Conservation (phyloP, 345 rosid species). For the Eutrema heterophyllum region DNA sequence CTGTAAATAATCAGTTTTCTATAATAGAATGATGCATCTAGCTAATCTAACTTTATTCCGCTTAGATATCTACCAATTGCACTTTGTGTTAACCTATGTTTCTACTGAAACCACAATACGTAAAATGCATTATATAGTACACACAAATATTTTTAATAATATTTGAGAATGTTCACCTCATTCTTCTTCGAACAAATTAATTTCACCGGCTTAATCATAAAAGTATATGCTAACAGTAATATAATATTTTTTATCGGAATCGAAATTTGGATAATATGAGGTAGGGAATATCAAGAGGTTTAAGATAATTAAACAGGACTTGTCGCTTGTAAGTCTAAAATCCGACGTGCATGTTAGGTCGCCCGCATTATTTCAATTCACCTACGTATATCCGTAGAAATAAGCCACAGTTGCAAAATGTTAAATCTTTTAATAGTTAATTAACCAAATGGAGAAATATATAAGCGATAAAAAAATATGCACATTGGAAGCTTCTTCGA, state of each 20-base stretch:
- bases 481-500: conserved; percentile 24
- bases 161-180: too few species aligned
- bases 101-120: too few species aligned
- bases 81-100: too few species aligned
- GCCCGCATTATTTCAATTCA: conserved; percentile 12
- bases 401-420: conserved; percentile 27
- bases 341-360: conserved; percentile 30
- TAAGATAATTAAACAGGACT: not conserved
- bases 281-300: not conserved
- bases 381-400: conserved; percentile 17
- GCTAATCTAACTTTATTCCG: too few species aligned
- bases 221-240: too few species aligned
- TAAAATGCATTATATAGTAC: too few species aligned
- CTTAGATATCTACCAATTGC: too few species aligned
- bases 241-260: not conserved
- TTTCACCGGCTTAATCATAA: too few species aligned
- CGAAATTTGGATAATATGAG: conserved; percentile 13
- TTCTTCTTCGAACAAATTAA: too few species aligned
- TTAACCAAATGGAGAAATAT: conserved; percentile 9
- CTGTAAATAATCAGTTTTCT: too few species aligned
- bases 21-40: too few species aligned
- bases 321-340: conserved; percentile 21
- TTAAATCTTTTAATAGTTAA: conserved; percentile 1
- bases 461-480: not conserved
- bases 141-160: too few species aligned